Conservation (phyloP, 2,329 filamentous ascomycete species). For the Fusarium buxicola region DNA sequence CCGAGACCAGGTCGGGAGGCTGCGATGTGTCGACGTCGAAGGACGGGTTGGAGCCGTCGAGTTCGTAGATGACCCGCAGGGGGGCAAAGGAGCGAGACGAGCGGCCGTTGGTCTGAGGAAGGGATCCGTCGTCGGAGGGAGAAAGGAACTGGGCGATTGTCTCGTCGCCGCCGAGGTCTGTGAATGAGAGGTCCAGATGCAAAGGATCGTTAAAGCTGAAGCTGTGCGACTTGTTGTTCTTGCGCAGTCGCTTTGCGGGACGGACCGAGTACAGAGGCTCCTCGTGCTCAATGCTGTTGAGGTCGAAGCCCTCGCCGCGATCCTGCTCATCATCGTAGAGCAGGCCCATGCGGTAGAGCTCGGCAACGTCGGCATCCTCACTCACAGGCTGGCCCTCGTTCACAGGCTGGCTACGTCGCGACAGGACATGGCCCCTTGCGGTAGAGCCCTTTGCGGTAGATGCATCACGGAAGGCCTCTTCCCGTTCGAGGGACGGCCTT, state of each 20-base stretch:
- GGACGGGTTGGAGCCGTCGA: conserved; percentile 48
- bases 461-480: conserved; percentile 60
- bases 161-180: conserved; percentile 56
- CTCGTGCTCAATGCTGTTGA: conserved; percentile 54
- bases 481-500: conserved; percentile 57
- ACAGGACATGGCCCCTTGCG: conserved; percentile 48
- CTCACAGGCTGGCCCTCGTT: conserved; percentile 45
- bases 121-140: conserved; percentile 29
- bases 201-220: conserved; percentile 45
- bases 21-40: conserved; percentile 53
- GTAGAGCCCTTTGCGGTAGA: conserved; percentile 53
- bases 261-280: conserved; percentile 55
- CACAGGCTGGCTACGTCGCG: conserved; percentile 38
- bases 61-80: conserved; percentile 56
- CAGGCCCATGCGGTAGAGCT: conserved; percentile 59
- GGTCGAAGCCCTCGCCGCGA: conserved; percentile 50
- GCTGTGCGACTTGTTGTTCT: conserved; percentile 38
- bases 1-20: conserved; percentile 51
- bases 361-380: conserved; percentile 53
- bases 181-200: conserved; percentile 57
- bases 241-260: conserved; percentile 50
- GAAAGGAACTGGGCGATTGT: conserved; percentile 53
- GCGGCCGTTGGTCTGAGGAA: conserved; percentile 8
- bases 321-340: conserved; percentile 58
- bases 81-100: conserved; percentile 45